Base-by-base conservation (phyloP, 2,329 filamentous ascomycete species). In the Calonectria pseudoturangicola region DNA sequence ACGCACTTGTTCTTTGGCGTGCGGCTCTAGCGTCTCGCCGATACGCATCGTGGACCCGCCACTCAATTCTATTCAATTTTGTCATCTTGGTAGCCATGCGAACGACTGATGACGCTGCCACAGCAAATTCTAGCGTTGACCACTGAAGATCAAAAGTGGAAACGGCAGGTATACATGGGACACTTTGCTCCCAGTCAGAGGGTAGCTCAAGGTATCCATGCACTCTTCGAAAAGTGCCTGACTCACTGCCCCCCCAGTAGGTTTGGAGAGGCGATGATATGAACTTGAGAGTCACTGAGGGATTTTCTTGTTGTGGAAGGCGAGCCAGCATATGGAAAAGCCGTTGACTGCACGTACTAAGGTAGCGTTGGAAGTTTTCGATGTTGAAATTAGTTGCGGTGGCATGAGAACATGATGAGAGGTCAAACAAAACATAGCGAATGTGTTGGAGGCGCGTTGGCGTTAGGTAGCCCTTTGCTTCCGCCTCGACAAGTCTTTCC, bases 1-100 rank as follows among this genome's bases (percentile, higher is more conserved):
- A 41, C 54, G 21, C 39, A 60, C 54, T 41, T 18, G 13, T 60
- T 60, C 54, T 41, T 12, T 60, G 54, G 13, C n/a, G 54, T 4
- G 27, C n/a, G 1, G 54, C 39, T 12, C 12, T 36, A 10, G 36
- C 33, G n/a, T 60, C 39, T 18, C 54, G 36, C 33, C 36, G 30
- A n/a, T 25, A 21, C 9, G 21, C 54, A n/a, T 58, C 54, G 3
- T n/a, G 25, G 5, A 60, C 7, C 33, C 33, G 25, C 54, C 54
- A 60, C 5, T 60, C 25, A 16, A 60, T 10, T 15, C 27, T 25
- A 5, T 36, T 39, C 36, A 60, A 18, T 15, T 13, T 15, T 25
- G 36, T 41, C 54, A 60, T 60, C 33, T 60, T 60, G 13, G 21
- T 18, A 10, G 54, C 54, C 13, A 60, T 60, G 4, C 25, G 8